Conservation (phyloP, 495 filamentous ascomycete species). For the Platismatia glauca region DNA sequence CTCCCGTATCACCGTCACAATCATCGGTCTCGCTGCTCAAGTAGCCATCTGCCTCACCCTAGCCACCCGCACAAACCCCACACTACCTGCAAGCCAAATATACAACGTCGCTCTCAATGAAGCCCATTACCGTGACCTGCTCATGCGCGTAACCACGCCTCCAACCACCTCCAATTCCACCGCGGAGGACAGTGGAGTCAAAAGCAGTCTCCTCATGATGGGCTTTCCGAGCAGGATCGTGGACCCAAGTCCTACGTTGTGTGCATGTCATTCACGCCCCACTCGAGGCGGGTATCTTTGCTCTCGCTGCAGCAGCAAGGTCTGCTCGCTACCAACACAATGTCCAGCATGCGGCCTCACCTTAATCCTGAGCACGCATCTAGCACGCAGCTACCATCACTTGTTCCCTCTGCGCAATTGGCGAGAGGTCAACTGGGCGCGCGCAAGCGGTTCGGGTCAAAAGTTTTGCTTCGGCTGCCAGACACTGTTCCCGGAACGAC, state of each 20-base stretch:
- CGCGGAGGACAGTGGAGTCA: constrained; percentile 12
- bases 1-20: constrained; percentile 75
- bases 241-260: constrained; percentile 63
- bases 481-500: constrained; percentile 41
- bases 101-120: constrained; percentile 87
- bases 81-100: constrained; percentile 48
- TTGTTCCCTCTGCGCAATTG: constrained; percentile 87
- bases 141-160: constrained; percentile 81
- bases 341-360: constrained; percentile 88
- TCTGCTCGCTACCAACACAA: constrained; percentile 83
- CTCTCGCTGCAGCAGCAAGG: constrained; percentile 78
- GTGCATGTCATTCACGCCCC: constrained; percentile 82
- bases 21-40: constrained; percentile 85
- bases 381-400: constrained; percentile 92
- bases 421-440: constrained; percentile 78
- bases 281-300: constrained; percentile 85
- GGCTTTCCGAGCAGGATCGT: constrained; percentile 93
- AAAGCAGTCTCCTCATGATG: constrained; percentile 82
- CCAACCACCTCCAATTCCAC: constrained; percentile 61
- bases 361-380: constrained; percentile 90
- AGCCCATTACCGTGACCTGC: constrained; percentile 76
- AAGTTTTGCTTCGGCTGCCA: constrained; percentile 42
- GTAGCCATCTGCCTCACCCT: constrained; percentile 88
- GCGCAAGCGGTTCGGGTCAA: constrained; percentile 41
- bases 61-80: constrained; percentile 73